Evolutionary conservation across 129 eudicot species (phyloP), one percentile per base, ranked within the genome.

Genomic region (Mikania micrantha): DNA sequence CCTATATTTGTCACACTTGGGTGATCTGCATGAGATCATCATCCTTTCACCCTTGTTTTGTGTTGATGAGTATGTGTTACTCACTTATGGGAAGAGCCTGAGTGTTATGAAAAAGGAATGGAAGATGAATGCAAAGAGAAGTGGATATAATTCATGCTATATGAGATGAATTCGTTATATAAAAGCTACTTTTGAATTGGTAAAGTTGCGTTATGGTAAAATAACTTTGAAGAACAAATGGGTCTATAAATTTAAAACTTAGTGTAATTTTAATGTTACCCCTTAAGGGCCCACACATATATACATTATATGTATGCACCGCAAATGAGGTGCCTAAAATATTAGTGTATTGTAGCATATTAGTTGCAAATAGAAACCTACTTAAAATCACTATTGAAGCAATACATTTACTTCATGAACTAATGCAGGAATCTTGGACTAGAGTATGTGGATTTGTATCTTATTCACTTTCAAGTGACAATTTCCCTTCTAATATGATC

Each of bases 371-470:
- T n/a, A n/a, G n/a, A n/a, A n/a, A n/a, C n/a, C n/a, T n/a, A n/a
- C n/a, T n/a, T n/a, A n/a, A n/a, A n/a, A n/a, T n/a, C 29, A 61
- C 29, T 35, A 36, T 5, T 35, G 11, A 20, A 24, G 5, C 31
- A 35, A 61, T 24, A 36, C 29, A 19, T 12, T 64, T 8, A 64
- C 13, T 22, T 64, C 1, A 20, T 12, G 48, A 20, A 40, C 7
- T 41, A 9, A 65, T 31, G 47, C 7, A 67, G 62, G 61, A 50
- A 67, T 32, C 1, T 67, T 61, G 72, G 60, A 19, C 61, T 49
- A 17, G 72, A 67, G 12, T 49, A 67, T 52, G 32, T 67, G 3
- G 72, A 67, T 67, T 27, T 67, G 72, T 67, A 67, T 34, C 72
- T 67, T 12, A 67, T 67, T 31, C 72, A 67, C 34, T 67, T 24